Evolutionary conservation across 805 yeast species (phyloP).

Genomic region (Brettanomyces naardenensis): DNA sequence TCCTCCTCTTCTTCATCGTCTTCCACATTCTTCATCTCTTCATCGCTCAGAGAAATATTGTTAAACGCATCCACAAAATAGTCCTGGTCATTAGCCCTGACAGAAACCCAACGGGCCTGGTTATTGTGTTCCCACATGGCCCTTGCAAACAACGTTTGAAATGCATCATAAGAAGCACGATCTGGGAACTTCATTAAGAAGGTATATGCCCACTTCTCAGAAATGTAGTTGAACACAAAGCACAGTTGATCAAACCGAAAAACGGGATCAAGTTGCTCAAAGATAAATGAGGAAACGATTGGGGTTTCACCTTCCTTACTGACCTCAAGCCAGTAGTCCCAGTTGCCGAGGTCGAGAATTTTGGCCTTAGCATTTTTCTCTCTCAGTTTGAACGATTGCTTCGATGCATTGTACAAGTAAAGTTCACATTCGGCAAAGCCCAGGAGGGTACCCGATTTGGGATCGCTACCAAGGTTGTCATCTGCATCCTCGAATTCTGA

Average conservation of each 20-base stretch:
- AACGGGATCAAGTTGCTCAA: slow-evolving; percentile 52
- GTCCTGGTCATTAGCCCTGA: slow-evolving; percentile 38
- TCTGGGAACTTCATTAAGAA: slow-evolving; percentile 53
- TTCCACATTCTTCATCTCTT: slow-evolving; percentile 26
- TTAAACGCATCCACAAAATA: slow-evolving; percentile 51
- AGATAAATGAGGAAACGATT: slow-evolving; percentile 3
- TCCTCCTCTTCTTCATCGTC: slow-evolving; percentile 27
- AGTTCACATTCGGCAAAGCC: slow-evolving; percentile 27
- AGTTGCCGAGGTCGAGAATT: slow-evolving; percentile 39
- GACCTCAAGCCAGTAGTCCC: slow-evolving; percentile 47
- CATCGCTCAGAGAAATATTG: slow-evolving; percentile 29
- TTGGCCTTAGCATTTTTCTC: slow-evolving; percentile 26
- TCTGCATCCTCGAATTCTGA: slow-evolving; percentile 23
- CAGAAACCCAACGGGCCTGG: slow-evolving; percentile 37
- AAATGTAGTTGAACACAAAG: slow-evolving; percentile 57
- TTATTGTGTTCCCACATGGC: slow-evolving; percentile 58
- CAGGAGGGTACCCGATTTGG: slow-evolving; percentile 11
- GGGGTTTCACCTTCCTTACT: slow-evolving; percentile 9
- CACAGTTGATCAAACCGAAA: slow-evolving; percentile 49
- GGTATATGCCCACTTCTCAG: slow-evolving; percentile 39
- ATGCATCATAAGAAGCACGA: slow-evolving; percentile 32
- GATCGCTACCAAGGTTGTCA: slow-evolving; percentile 16
- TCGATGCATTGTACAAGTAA: slow-evolving; percentile 48
- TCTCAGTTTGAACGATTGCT: slow-evolving; percentile 40
- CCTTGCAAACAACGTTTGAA: slow-evolving; percentile 45